phyloP scores from a whole-genome alignment of 2,329 filamentous ascomycete genomes.

The Hymenoscyphus repandus region DNA sequence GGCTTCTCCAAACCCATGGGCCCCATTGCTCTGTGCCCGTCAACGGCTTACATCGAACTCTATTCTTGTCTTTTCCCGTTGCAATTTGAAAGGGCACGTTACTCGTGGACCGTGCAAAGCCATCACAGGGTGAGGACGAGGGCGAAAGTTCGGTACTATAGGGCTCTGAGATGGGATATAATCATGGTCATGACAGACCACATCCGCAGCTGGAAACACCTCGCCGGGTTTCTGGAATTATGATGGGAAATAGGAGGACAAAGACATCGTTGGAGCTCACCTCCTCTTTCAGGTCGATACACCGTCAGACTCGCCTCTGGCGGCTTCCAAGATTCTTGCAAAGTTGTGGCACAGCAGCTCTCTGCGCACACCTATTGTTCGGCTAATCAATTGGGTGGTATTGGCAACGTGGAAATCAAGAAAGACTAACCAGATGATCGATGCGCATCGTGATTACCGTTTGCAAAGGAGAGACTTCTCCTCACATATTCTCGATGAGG shows the following conservation, averaged over 20 bases:
- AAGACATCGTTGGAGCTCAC: neutral
- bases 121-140: neutral
- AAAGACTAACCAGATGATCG: too few relatives aligned
- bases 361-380: too few relatives aligned
- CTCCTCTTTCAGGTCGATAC: neutral
- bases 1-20: neutral
- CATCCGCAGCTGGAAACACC: slow-evolving; percentile 1
- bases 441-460: too few relatives aligned
- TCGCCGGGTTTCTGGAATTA: slow-evolving; percentile 6
- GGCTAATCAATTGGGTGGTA: too few relatives aligned
- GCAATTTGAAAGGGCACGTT: neutral
- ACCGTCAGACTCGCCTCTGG: neutral
- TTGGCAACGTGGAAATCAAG: too few relatives aligned
- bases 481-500: too few relatives aligned
- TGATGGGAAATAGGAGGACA: neutral
- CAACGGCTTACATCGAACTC: neutral
- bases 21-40: neutral
- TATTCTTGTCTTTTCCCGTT: neutral
- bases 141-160: neutral
- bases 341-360: too few relatives aligned
- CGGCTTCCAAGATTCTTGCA: too few relatives aligned
- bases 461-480: too few relatives aligned
- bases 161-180: neutral
- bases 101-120: neutral
- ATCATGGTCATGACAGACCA: neutral